phyloP scores from a whole-genome alignment of 805 yeast genomes.

The Huiozyma naganishii region DNA sequence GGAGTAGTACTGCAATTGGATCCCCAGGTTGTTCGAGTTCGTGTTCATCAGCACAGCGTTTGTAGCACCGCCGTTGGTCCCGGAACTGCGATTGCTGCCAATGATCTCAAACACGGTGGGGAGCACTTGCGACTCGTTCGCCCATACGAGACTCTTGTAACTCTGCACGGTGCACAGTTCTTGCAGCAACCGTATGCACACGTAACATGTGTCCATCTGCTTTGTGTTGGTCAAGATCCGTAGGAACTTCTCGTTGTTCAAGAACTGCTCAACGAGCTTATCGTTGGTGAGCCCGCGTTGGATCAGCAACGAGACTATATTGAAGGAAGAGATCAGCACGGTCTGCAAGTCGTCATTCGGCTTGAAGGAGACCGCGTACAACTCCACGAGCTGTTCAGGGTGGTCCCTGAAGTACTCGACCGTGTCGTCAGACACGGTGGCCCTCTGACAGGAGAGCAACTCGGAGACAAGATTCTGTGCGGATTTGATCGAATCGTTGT shows the following conservation, averaged over 20 bases:
- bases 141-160: constrained; percentile 21
- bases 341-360: constrained; percentile 22
- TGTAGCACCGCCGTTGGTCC: not conserved
- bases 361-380: constrained; percentile 19
- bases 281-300: constrained; percentile 15
- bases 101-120: constrained; percentile 42
- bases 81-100: not conserved
- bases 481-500: constrained; percentile 22
- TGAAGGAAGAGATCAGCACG: constrained; percentile 23
- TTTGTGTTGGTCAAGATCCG: constrained; percentile 17
- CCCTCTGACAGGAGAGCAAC: constrained; percentile 16
- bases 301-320: constrained; percentile 23
- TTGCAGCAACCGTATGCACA: constrained; percentile 24
- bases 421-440: constrained; percentile 9
- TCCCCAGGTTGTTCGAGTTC: constrained; percentile 35
- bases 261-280: constrained; percentile 12
- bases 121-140: constrained; percentile 30
- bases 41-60: constrained; percentile 12
- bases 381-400: constrained; percentile 12
- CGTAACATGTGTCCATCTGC: constrained; percentile 24
- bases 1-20: constrained; percentile 77
- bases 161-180: constrained; percentile 22
- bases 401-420: constrained; percentile 15
- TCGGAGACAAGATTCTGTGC: constrained; percentile 25
- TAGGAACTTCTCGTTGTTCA: constrained; percentile 15